These are phyloP conservation scores for Zizania latifolia DNA, from an alignment of 176 grass and related monocot genomes.

Conservation along the genomic window DNA sequence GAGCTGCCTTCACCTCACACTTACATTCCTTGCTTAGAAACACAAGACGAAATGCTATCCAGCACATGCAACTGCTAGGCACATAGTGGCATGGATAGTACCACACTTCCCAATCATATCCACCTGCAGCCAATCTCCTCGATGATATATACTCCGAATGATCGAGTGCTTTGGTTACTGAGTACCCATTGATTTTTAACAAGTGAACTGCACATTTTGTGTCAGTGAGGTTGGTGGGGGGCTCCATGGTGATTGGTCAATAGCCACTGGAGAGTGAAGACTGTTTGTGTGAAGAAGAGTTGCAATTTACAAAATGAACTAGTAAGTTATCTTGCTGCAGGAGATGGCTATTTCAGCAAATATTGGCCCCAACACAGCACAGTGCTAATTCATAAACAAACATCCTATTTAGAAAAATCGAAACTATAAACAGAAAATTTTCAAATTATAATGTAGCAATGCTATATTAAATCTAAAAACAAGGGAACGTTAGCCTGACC, in stretches of 20 bases:
- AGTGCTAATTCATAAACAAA: background rate
- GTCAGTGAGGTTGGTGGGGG: background rate
- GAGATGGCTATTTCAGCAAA: background rate
- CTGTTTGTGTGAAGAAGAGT: background rate
- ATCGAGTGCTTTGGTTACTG: background rate
- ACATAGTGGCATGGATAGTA: slow-evolving; percentile 10
- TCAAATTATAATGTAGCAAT: background rate
- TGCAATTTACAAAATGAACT: background rate
- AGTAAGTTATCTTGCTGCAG: background rate
- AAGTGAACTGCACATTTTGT: background rate
- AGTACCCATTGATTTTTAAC: background rate
- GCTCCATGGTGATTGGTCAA: background rate
- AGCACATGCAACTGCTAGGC: background rate
- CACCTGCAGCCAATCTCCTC: background rate
- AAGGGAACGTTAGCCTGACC: background rate
- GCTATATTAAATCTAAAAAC: background rate
- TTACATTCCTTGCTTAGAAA: background rate
- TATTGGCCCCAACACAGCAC: background rate
- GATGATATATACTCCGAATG: background rate
- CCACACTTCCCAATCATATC: slow-evolving; percentile 12
- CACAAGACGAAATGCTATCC: background rate
- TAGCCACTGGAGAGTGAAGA: background rate
- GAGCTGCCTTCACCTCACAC: background rate
- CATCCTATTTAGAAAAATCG: background rate
- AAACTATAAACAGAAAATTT: background rate